A percentile compares a stretch with the other conserved stretches of the same genome.
Conservation (phyloP, 2,329 filamentous ascomycete genomes). For the Colletotrichum phormii region DNA sequence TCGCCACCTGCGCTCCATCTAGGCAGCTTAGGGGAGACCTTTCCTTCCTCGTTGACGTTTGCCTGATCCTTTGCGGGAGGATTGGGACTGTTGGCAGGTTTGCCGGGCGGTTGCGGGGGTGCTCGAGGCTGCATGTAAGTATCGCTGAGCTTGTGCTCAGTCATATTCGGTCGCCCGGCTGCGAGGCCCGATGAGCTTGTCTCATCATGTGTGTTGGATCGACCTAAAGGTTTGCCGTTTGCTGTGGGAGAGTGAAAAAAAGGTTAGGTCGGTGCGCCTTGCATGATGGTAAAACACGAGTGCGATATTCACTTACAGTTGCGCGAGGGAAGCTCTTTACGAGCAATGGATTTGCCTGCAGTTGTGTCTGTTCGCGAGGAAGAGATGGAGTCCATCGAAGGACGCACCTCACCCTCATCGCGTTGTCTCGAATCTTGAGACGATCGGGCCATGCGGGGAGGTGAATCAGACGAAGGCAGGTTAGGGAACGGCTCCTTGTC, state of each 20-base stretch:
- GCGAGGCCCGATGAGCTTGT: constrained; percentile 31
- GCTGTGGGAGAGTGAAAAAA: constrained; percentile 41
- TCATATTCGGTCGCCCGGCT: constrained; percentile 43
- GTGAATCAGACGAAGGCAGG: constrained; percentile 43
- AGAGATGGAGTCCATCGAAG: constrained; percentile 56
- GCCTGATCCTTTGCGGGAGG: constrained; percentile 60
- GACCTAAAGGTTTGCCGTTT: constrained; percentile 48
- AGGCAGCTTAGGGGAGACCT: constrained; percentile 74
- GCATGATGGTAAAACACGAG: constrained; percentile 36
- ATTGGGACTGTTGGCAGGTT: constrained; percentile 49
- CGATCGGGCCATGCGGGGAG: constrained; percentile 57
- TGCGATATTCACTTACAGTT: constrained; percentile 53
- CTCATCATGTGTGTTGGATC: constrained; percentile 41
- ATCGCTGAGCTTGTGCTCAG: constrained; percentile 59
- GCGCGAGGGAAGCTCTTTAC: constrained; percentile 72
- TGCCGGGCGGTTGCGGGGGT: constrained; percentile 63
- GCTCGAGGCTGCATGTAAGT: constrained; percentile 69
- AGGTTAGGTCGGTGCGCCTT: constrained; percentile 38
- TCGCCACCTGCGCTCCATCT: constrained; percentile 85
- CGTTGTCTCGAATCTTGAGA: constrained; percentile 70
- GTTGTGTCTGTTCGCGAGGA: constrained; percentile 53
- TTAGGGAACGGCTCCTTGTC: constrained; percentile 47
- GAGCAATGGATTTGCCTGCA: constrained; percentile 63
- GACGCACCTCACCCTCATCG: constrained; percentile 64
- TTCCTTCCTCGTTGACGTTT: constrained; percentile 54